Evolutionary conservation across 371 early-diverging fungal species (phyloP).

Genomic region (Mucor racemosus): DNA sequence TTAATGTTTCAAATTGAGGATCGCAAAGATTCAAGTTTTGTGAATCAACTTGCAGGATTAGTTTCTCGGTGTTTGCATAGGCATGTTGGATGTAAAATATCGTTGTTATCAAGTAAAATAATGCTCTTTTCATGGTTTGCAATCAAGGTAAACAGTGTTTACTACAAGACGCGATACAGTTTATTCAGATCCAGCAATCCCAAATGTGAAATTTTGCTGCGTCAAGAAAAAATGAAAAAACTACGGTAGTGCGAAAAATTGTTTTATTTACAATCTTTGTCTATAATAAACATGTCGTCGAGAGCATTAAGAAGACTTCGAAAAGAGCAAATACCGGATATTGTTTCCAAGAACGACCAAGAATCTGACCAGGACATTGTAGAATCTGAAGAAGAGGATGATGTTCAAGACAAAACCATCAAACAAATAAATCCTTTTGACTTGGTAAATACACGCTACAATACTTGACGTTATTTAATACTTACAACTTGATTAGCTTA

Average conservation of each 20-base stretch:
- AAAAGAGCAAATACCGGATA: slow-evolving; percentile 36
- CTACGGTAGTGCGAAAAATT: background rate
- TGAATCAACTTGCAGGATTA: slow-evolving; percentile 28
- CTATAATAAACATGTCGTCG: slow-evolving; percentile 41
- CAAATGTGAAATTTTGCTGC: background rate
- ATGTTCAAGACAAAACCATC: slow-evolving; percentile 19
- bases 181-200: background rate
- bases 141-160: background rate
- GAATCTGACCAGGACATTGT: slow-evolving; percentile 27
- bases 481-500: background rate
- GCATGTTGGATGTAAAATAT: background rate
- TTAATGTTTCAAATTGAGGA: background rate
- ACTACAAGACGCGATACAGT: background rate
- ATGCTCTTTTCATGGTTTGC: background rate
- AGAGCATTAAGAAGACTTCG: slow-evolving; percentile 50
- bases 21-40: background rate
- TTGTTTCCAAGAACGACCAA: slow-evolving; percentile 17
- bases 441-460: slow-evolving; percentile 45
- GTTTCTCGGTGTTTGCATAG: slow-evolving; percentile 49
- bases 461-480: too few species aligned
- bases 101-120: background rate
- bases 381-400: slow-evolving; percentile 42
- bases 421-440: slow-evolving; percentile 67
- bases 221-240: background rate
- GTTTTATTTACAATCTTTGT: background rate